These are phyloP conservation scores for Kazachstania bromeliacearum DNA, from an alignment of 805 yeast genomes.

Conservation along the genomic window DNA sequence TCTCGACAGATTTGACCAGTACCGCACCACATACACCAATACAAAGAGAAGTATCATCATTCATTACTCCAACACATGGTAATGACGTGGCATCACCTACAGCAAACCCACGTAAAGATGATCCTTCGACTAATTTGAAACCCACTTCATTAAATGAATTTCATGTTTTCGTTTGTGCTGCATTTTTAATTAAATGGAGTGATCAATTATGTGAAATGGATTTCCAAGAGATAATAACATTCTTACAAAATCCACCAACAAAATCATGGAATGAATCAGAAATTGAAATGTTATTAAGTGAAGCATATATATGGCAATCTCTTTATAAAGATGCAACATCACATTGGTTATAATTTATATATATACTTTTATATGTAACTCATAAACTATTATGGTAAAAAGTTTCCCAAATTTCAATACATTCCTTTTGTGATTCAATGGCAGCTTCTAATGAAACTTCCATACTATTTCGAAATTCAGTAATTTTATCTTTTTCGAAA, in stretches of 20 bases:
- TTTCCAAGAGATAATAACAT: slow-evolving; percentile 88
- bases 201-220: slow-evolving; percentile 72
- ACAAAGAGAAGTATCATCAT: slow-evolving; percentile 12
- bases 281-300: slow-evolving; percentile 83
- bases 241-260: slow-evolving; percentile 86
- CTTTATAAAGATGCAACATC: slow-evolving; percentile 85
- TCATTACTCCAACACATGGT: slow-evolving; percentile 10
- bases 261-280: slow-evolving; percentile 78
- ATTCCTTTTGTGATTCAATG: slow-evolving; percentile 88
- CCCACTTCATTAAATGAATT: slow-evolving; percentile 55
- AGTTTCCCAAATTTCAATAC: slow-evolving; percentile 79
- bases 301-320: slow-evolving; percentile 95
- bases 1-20: slow-evolving; percentile 9
- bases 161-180: slow-evolving; percentile 96
- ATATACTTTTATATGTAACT: neutral
- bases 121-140: slow-evolving; percentile 9
- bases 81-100: slow-evolving; percentile 4
- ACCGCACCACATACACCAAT: slow-evolving; percentile 25
- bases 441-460: slow-evolving; percentile 86
- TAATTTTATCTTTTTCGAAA: slow-evolving; percentile 68
- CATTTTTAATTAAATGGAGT: slow-evolving; percentile 84
- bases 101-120: slow-evolving; percentile 4
- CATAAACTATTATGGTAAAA: slow-evolving; percentile 53
- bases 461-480: slow-evolving; percentile 79
- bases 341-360: slow-evolving; percentile 44